Conservation (phyloP, 345 rosid species). For the Salix brachista region DNA sequence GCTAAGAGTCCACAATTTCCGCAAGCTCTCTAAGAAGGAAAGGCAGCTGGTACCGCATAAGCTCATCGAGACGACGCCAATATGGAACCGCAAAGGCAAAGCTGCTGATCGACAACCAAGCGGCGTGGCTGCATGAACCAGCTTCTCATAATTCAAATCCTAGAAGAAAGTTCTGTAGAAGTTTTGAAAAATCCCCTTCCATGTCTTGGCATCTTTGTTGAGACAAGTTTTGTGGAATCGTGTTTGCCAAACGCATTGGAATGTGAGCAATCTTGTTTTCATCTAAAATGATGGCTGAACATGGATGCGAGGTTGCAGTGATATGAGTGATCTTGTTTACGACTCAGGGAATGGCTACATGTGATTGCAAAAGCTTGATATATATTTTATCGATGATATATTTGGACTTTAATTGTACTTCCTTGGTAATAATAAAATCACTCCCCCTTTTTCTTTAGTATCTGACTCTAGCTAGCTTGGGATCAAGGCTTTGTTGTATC, state of each 20-base stretch:
- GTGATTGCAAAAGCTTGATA: background rate
- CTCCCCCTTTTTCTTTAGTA: no score
- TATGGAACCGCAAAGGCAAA: slow-evolving; percentile 74
- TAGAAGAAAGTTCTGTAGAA: background rate
- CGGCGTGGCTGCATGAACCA: background rate
- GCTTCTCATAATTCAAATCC: background rate
- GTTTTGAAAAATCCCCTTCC: background rate
- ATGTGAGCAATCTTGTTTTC: background rate
- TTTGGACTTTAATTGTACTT: background rate
- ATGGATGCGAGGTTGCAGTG: no score
- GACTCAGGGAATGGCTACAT: background rate
- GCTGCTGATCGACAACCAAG: background rate
- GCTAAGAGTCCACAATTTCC: slow-evolving; percentile 70
- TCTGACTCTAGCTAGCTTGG: no score
- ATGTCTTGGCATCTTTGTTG: background rate
- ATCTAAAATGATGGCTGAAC: background rate
- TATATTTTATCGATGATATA: background rate
- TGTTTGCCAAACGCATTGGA: background rate
- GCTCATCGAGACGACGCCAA: slow-evolving; percentile 77
- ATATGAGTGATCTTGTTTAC: no score
- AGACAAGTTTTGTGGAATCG: background rate
- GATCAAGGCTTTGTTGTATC: no score
- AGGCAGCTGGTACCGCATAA: slow-evolving; percentile 64
- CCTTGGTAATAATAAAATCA: background rate
- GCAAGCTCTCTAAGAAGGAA: slow-evolving; percentile 71